Evolutionary conservation across 805 yeast species (phyloP), one percentile per base, ranked within the genome.

Genomic region (Ogataea ganodermae): DNA sequence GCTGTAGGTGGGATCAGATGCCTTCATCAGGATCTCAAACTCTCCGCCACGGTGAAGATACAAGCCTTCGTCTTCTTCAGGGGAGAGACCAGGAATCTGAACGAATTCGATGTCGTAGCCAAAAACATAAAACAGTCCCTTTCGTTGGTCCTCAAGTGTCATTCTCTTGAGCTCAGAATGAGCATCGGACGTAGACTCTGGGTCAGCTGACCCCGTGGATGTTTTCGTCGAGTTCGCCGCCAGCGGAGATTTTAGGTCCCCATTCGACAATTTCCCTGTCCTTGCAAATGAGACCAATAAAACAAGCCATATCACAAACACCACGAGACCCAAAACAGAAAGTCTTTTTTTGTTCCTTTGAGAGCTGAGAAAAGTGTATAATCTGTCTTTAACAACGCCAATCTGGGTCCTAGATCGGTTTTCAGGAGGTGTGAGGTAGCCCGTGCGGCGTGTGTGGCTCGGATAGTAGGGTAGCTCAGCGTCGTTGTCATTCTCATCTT

Each of bases 61-160:
- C 16, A 70, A 58, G 1, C 83, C 84, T 27, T 76, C 74, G 49
- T 79, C 84, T 4, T 55, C 55, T 6, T 59, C 61, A 20, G 61
- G 4, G 63, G 67, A 10, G 48, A 54, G 3, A 63, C 61, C 51
- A 61, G 51, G 45, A 16, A 48, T 47, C 14, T 62, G 57, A n/a
- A 67, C 45, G 40, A 67, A 65, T 8, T 55, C 33, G 60, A 47
- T 48, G 24, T 48, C 45, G 20, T 55, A 55, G 3, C 56, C 55
- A 48, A 57, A 62, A 2, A 60, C 63, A 45, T 60, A 61, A 40
- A 58, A 69, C 6, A 45, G 22, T 0, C 72, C 74, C 48, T 43
- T 44, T 39, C 70, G 52, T 46, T 56, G 55, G 21, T 61, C 69
- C 4, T 53, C 47, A 17, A 70, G 39, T 10, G 60, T 52, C 56